Conservation (phyloP, 345 rosid genomes). For the Barbarea vulgaris region DNA sequence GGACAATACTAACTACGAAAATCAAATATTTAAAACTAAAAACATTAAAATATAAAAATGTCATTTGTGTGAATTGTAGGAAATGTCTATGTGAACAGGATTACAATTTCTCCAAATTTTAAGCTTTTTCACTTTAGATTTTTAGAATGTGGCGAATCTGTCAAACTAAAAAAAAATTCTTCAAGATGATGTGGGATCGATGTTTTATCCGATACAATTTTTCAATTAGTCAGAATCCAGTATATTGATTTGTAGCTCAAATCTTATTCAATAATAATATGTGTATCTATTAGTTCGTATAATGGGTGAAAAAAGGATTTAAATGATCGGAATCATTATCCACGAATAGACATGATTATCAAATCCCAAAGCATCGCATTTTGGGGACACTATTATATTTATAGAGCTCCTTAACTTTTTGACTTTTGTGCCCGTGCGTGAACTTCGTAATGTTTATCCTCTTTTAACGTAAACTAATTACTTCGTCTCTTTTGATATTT, state of each 20-base stretch:
- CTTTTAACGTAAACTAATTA: not conserved
- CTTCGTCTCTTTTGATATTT: not conserved
- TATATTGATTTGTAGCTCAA: not conserved
- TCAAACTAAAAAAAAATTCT: not conserved
- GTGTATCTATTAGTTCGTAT: not conserved
- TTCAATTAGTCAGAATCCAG: not conserved
- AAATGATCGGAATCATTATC: conserved; percentile 31
- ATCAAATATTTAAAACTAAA: not conserved
- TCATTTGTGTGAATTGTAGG: not conserved
- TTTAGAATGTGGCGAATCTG: not conserved
- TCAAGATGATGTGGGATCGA: not conserved
- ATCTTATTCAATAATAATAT: not conserved
- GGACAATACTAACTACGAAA: not conserved
- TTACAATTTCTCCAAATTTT: not conserved
- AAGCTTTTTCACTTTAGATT: not conserved
- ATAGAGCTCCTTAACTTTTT: conserved; percentile 37
- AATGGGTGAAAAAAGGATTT: not conserved
- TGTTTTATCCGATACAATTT: not conserved
- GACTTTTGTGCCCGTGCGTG: conserved; percentile 44
- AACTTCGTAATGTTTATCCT: conserved; percentile 22
- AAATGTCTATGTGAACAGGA: not conserved
- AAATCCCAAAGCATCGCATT: conserved; percentile 42
- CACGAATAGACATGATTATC: conserved; percentile 38
- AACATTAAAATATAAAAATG: not conserved
- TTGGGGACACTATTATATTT: conserved; percentile 28